Evolutionary conservation across 352 stramenopile species (phyloP), one percentile per base, ranked within the genome.

Genomic region (Pythium aphanidermatum): DNA sequence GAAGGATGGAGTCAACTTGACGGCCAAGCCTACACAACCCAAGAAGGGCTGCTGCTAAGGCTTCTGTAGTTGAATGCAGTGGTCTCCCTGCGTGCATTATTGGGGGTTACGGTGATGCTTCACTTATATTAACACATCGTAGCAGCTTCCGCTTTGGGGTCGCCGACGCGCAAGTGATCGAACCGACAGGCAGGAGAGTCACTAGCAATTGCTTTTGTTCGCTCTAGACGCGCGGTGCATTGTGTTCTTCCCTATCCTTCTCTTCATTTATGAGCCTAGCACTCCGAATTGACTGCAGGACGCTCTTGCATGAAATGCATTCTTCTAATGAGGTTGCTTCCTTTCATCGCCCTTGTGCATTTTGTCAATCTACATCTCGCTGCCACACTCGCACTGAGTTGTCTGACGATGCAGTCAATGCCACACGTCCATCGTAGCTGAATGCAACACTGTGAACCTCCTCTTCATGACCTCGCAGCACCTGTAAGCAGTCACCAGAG

Each of bases 31-130:
- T 9, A 60, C 74, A 54, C 69, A 68, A 31, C 58, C 60, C 32
- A 92, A 94, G 74, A 92, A 92, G 59, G 75, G 77, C 46, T 94
- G 82, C 63, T 94, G 79, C 71, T 91, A 88, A 74, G 55, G 38
- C 34, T 42, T n/a, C 35, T 48, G n/a, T 36, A n/a, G n/a, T n/a
- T n/a, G n/a, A n/a, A n/a, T n/a, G n/a, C n/a, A n/a, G n/a, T n/a
- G n/a, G n/a, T n/a, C n/a, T n/a, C n/a, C n/a, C n/a, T n/a, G n/a
- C n/a, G n/a, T n/a, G n/a, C n/a, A n/a, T n/a, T n/a, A n/a, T n/a
- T n/a, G n/a, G n/a, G n/a, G n/a, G n/a, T n/a, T n/a, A n/a, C n/a
- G n/a, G n/a, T n/a, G n/a, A n/a, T n/a, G n/a, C n/a, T n/a, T n/a
- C n/a, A n/a, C n/a, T n/a, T n/a, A n/a, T n/a, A n/a, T n/a, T n/a